These are phyloP conservation scores for Elsinoe australis DNA, from an alignment of 2,329 filamentous ascomycete genomes.

Conservation along the genomic window DNA sequence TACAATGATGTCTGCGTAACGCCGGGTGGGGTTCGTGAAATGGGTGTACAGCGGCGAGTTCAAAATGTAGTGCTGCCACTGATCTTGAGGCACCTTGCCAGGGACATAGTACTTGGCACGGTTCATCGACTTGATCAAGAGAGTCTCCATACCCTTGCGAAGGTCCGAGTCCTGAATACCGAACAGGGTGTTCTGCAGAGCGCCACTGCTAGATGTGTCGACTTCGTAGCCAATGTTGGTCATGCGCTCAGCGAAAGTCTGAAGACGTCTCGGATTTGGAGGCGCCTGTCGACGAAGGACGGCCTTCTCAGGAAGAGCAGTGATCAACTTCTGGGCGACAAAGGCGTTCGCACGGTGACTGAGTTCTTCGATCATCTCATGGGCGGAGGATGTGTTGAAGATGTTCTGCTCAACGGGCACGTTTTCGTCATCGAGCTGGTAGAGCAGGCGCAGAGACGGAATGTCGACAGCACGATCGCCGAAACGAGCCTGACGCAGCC, in stretches of 20 bases:
- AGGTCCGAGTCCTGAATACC: slow-evolving; percentile 81
- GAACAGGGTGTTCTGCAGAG: slow-evolving; percentile 90
- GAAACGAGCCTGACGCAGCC: slow-evolving; percentile 82
- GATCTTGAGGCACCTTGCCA: slow-evolving; percentile 66
- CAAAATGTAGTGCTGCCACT: slow-evolving; percentile 81
- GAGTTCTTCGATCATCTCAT: slow-evolving; percentile 91
- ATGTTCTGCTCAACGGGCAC: slow-evolving; percentile 94
- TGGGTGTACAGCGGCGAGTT: slow-evolving; percentile 95
- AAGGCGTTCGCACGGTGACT: slow-evolving; percentile 87
- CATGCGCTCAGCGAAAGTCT: slow-evolving; percentile 91
- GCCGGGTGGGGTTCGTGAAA: slow-evolving; percentile 89
- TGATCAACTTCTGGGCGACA: slow-evolving; percentile 74
- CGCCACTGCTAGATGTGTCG: slow-evolving; percentile 80
- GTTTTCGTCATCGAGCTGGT: slow-evolving; percentile 96
- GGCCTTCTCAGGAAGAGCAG: slow-evolving; percentile 81
- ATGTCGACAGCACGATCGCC: slow-evolving; percentile 66
- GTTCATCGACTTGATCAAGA: slow-evolving; percentile 90
- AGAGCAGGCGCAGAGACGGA: slow-evolving; percentile 77
- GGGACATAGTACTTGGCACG: slow-evolving; percentile 91
- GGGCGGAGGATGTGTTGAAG: slow-evolving; percentile 80
- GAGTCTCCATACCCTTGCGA: slow-evolving; percentile 95
- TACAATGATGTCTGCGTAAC: slow-evolving; percentile 90
- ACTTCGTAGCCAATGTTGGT: slow-evolving; percentile 81
- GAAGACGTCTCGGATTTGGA: slow-evolving; percentile 79
- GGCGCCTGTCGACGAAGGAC: slow-evolving; percentile 78